Conservation (phyloP, 2,329 filamentous ascomycete genomes). For the Scleromitrula shiraiana region DNA sequence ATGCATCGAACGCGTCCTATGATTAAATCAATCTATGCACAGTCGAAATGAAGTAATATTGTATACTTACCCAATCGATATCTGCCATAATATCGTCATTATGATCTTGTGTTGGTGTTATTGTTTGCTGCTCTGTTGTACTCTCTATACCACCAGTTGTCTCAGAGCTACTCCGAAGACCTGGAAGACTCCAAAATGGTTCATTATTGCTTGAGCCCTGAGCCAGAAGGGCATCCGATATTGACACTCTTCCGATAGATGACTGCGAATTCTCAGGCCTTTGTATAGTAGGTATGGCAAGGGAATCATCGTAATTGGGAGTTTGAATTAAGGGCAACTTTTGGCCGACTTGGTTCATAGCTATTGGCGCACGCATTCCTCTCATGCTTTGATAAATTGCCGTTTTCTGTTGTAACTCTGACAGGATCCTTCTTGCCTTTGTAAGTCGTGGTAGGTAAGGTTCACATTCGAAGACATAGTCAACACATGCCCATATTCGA, state of each 20-base stretch:
- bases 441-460: conserved; percentile 41
- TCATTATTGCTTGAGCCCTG: background rate
- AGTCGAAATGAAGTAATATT: conserved; percentile 14
- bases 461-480: conserved; percentile 62
- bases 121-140: background rate
- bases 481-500: conserved; percentile 58
- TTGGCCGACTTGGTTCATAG: conserved; percentile 27
- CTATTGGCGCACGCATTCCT: conserved; percentile 43
- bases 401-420: conserved; percentile 54
- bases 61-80: conserved; percentile 55
- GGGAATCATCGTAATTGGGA: background rate
- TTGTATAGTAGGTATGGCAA: background rate
- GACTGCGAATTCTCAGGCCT: background rate
- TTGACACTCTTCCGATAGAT: background rate
- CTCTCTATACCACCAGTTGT: background rate
- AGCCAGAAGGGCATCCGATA: background rate
- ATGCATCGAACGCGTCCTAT: conserved; percentile 27
- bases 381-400: conserved; percentile 51
- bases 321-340: conserved; percentile 29
- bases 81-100: conserved; percentile 39
- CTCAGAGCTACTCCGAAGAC: background rate
- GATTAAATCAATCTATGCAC: background rate
- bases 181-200: background rate
- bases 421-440: conserved; percentile 54
- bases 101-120: background rate